Conservation (phyloP, 2,329 filamentous ascomycete species). For the Chrysoporthe cubensis region DNA sequence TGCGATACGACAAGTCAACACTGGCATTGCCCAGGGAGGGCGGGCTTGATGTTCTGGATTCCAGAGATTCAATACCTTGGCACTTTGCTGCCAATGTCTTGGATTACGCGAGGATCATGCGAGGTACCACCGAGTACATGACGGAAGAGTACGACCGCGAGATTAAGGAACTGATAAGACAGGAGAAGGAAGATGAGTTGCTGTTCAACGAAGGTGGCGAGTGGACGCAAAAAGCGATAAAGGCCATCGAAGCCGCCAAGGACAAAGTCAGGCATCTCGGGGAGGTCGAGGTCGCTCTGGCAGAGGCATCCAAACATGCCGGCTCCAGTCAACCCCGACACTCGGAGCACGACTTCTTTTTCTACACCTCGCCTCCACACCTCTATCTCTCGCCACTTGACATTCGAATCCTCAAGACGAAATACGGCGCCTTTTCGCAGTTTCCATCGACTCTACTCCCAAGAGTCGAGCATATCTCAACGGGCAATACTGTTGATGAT, state of each 20-base stretch:
- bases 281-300: slow-evolving; percentile 35
- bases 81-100: slow-evolving; percentile 91
- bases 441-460: slow-evolving; percentile 88
- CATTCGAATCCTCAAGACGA: slow-evolving; percentile 88
- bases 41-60: slow-evolving; percentile 67
- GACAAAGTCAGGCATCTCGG: slow-evolving; percentile 65
- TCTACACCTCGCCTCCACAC: slow-evolving; percentile 85
- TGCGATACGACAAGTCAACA: slow-evolving; percentile 78
- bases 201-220: slow-evolving; percentile 92
- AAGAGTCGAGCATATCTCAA: slow-evolving; percentile 85
- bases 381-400: slow-evolving; percentile 90
- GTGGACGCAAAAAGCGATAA: slow-evolving; percentile 86
- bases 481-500: slow-evolving; percentile 86
- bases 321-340: slow-evolving; percentile 31
- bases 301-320: slow-evolving; percentile 31
- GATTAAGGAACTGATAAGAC: slow-evolving; percentile 71
- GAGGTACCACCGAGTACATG: slow-evolving; percentile 90
- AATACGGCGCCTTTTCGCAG: slow-evolving; percentile 79
- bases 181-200: slow-evolving; percentile 87
- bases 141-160: slow-evolving; percentile 77
- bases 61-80: slow-evolving; percentile 85
- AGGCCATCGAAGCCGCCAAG: slow-evolving; percentile 73
- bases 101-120: slow-evolving; percentile 95
- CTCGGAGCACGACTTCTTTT: slow-evolving; percentile 68
- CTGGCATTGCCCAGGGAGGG: slow-evolving; percentile 86